Base-by-base conservation (phyloP, 2,329 filamentous ascomycete species). In the Tolypocladium tundrense region DNA sequence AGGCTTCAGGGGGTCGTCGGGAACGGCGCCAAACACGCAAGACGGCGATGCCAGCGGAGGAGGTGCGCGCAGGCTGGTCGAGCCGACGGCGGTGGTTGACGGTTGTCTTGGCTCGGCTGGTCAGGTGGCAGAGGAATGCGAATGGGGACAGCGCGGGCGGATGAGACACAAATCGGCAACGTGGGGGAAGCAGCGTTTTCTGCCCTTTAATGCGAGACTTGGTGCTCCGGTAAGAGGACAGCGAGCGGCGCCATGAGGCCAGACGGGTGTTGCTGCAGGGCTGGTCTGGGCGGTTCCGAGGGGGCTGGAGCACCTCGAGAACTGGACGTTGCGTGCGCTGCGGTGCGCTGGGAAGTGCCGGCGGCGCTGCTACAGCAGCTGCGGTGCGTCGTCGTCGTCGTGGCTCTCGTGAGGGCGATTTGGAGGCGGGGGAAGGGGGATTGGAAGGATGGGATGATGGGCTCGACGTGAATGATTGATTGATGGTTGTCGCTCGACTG, bases 191-290 rank as follows among this genome's bases (percentile, higher is more conserved):
- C 54, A 41, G 54, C 31, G 35, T 11, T 33, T 50, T 53, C 51
- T 54, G 37, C 35, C 51, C 39, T 48, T 60, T 43, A 58, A 54
- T 51, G 57, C 57, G 56, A 56, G 58, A 57, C 39, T 45, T 56
- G 56, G 31, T 53, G 61, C 60, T 59, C 56, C 50, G 57, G 56
- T 54, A 54, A 43, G 55, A 51, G 53, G 41, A 48, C 11, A 45
- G 52, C 42, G 42, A 37, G 52, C 55, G 54, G 55, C 60, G 61
- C 61, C 61, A 62, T 62, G 54, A 53, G 55, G 50, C 37, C 48
- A 10, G 35, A 53, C 16, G 21, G 19, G 52, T 19, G 33, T 16
- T n/a, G 51, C 42, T 24, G 19, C 41, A 42, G 41, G 35, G 54
- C 35, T 35, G 48, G 14, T 6, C 35, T n/a, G 27, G 48, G 27